A percentile compares a stretch with the other conserved stretches of the same genome.
Conservation (phyloP, 768 basidiomycete genomes). For the Lentinula edodes region DNA sequence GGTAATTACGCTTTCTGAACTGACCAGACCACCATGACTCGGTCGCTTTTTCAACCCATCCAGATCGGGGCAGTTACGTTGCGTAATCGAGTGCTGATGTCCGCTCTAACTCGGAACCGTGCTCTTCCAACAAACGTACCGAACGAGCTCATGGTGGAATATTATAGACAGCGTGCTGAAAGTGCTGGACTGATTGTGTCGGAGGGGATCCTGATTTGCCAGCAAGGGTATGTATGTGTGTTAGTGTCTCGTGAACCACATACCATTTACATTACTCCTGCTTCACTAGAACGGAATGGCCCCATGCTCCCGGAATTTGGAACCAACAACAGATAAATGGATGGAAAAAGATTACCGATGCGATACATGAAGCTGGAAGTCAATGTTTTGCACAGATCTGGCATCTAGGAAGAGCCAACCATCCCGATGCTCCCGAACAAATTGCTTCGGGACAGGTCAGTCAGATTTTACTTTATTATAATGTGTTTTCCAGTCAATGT, state of each 20-base stretch:
- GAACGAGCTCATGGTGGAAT: constrained; percentile 27
- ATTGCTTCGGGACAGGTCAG: constrained; percentile 17
- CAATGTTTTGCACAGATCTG: constrained; percentile 22
- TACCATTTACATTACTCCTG: not conserved
- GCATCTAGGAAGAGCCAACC: constrained; percentile 16
- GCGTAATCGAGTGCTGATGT: constrained; percentile 28
- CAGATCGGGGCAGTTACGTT: constrained; percentile 24
- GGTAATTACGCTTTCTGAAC: no score
- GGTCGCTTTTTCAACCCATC: constrained; percentile 20
- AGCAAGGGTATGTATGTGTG: constrained; percentile 20
- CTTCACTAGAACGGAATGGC: constrained; percentile 22
- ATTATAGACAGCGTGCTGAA: constrained; percentile 31
- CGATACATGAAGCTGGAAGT: constrained; percentile 27
- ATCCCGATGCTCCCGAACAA: constrained; percentile 24
- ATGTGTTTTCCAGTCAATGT: no score
- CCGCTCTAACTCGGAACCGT: constrained; percentile 31
- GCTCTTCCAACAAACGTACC: constrained; percentile 24
- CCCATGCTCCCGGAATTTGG: constrained; percentile 26
- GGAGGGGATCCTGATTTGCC: constrained; percentile 23
- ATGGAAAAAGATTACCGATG: constrained; percentile 26
- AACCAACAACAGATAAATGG: constrained; percentile 21
- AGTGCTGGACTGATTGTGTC: constrained; percentile 30
- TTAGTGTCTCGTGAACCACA: not conserved
- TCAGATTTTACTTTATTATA: not conserved
- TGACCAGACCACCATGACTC: not conserved